Conservation (phyloP, 2,329 filamentous ascomycete species). For the Phaeosphaeriaceae sp. region DNA sequence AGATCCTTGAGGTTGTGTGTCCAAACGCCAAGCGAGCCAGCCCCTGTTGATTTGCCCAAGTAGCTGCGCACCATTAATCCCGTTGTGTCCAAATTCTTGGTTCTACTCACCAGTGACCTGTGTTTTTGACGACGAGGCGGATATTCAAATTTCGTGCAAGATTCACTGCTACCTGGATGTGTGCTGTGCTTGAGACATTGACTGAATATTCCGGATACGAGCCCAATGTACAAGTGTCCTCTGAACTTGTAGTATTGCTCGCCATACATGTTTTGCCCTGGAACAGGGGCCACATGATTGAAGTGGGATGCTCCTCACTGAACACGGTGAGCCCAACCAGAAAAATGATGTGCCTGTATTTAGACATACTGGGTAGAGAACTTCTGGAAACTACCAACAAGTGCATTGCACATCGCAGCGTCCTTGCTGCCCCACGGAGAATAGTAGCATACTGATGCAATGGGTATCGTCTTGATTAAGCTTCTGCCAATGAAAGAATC, state of each 20-base stretch:
- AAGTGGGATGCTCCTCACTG: constrained; percentile 23
- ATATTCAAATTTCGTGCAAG: constrained; percentile 2
- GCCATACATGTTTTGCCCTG: constrained; percentile 31
- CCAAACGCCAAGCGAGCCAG: constrained; percentile 36
- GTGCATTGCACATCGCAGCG: constrained; percentile 16
- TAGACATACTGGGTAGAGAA: background rate
- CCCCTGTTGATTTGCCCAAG: constrained; percentile 33
- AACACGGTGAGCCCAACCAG: background rate
- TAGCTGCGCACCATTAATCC: background rate
- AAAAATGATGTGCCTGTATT: background rate
- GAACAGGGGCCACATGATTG: constrained; percentile 34
- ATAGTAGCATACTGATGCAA: constrained; percentile 32
- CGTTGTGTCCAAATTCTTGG: background rate
- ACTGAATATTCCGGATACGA: constrained; percentile 13
- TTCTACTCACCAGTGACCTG: constrained; percentile 14
- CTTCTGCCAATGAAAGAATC: constrained; percentile 20
- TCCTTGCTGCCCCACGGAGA: constrained; percentile 15
- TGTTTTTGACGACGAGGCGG: constrained; percentile 26
- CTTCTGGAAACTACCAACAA: constrained; percentile 17
- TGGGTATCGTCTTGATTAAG: constrained; percentile 27
- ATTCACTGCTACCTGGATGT: constrained; percentile 15
- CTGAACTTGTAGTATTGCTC: constrained; percentile 1
- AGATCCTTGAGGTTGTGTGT: constrained; percentile 35
- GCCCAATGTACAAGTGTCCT: constrained; percentile 13
- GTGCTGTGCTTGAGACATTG: constrained; percentile 13